A percentile compares a stretch with the other conserved stretches of the same genome.
These are phyloP conservation scores for Penicillium polonicum DNA, from an alignment of 2,329 filamentous ascomycete genomes.

Conservation along the genomic window DNA sequence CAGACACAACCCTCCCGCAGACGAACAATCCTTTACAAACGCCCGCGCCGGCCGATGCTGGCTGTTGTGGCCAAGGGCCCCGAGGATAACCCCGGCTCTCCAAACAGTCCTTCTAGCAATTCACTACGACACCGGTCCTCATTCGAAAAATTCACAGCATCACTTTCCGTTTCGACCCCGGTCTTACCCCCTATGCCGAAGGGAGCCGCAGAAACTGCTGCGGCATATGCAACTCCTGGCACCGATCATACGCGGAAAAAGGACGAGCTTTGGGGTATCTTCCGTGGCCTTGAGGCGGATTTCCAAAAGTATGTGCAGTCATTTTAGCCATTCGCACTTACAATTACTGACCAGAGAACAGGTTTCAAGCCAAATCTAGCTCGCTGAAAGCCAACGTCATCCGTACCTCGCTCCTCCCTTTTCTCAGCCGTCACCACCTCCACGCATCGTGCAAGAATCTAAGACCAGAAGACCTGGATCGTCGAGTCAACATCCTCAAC, in stretches of 20 bases:
- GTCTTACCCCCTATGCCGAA: slow-evolving; percentile 50
- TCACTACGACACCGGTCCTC: slow-evolving; percentile 46
- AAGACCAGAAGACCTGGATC: slow-evolving; percentile 77
- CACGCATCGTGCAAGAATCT: slow-evolving; percentile 67
- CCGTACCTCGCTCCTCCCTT: slow-evolving; percentile 70
- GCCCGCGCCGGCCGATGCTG: slow-evolving; percentile 42
- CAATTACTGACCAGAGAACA: slow-evolving; percentile 28
- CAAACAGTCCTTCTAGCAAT: slow-evolving; percentile 41
- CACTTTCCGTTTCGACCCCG: slow-evolving; percentile 45
- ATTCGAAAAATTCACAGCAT: slow-evolving; percentile 46
- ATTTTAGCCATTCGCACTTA: background rate
- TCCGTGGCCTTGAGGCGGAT: slow-evolving; percentile 66
- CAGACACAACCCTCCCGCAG: slow-evolving; percentile 27
- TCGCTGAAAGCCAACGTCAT: slow-evolving; percentile 74
- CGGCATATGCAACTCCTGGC: slow-evolving; percentile 29
- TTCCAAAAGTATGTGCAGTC: slow-evolving; percentile 57
- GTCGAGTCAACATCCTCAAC: slow-evolving; percentile 74
- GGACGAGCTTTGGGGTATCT: slow-evolving; percentile 68
- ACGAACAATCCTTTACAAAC: slow-evolving; percentile 37
- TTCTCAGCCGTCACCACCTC: slow-evolving; percentile 67
- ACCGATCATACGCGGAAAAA: slow-evolving; percentile 54
- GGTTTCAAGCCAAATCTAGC: slow-evolving; percentile 71
- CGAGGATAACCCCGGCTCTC: slow-evolving; percentile 35
- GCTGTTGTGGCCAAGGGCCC: slow-evolving; percentile 39
- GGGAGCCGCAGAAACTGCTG: slow-evolving; percentile 42